phyloP scores from a whole-genome alignment of 1,284 basidiomycete genomes.

The Amylostereum chailletii region DNA sequence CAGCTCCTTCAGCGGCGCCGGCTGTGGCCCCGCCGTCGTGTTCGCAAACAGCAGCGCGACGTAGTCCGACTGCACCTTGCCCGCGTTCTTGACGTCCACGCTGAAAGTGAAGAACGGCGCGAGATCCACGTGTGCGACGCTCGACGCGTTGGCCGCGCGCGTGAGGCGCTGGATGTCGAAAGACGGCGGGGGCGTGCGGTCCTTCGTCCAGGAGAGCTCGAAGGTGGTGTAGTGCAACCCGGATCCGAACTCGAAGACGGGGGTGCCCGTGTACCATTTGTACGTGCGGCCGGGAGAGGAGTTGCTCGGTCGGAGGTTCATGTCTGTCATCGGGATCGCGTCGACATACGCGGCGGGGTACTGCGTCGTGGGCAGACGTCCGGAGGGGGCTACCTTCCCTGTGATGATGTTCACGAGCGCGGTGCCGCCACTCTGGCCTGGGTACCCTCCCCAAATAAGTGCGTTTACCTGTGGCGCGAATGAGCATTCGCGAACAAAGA shows the following conservation, averaged over 20 bases:
- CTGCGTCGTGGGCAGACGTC: slow-evolving; percentile 44
- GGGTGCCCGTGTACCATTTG: slow-evolving; percentile 43
- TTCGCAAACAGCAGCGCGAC: slow-evolving; percentile 45
- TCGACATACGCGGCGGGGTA: slow-evolving; percentile 42
- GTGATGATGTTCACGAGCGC: slow-evolving; percentile 41
- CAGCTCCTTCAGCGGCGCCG: slow-evolving; percentile 43
- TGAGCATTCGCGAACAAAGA: neutral
- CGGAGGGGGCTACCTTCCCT: slow-evolving; percentile 42
- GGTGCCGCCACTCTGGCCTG: slow-evolving; percentile 43
- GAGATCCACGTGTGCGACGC: slow-evolving; percentile 29
- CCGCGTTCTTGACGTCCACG: slow-evolving; percentile 39
- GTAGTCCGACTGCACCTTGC: slow-evolving; percentile 42
- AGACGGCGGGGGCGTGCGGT: slow-evolving; percentile 17
- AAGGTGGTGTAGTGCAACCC: slow-evolving; percentile 50
- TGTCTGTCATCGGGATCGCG: slow-evolving; percentile 47
- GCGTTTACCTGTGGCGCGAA: slow-evolving; percentile 33
- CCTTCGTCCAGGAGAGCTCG: slow-evolving; percentile 24
- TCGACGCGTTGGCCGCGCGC: slow-evolving; percentile 11
- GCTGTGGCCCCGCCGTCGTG: slow-evolving; percentile 37
- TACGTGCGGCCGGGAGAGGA: slow-evolving; percentile 48
- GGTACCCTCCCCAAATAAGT: slow-evolving; percentile 48
- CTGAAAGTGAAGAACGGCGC: slow-evolving; percentile 38
- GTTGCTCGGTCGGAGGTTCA: slow-evolving; percentile 39
- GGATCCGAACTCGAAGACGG: slow-evolving; percentile 41
- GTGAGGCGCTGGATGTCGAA: slow-evolving; percentile 36